Percentiles rank a stretch among this genome's conserved stretches.
Conservation (phyloP, 2,329 filamentous ascomycete species). For the Clarireedia hainanense region DNA sequence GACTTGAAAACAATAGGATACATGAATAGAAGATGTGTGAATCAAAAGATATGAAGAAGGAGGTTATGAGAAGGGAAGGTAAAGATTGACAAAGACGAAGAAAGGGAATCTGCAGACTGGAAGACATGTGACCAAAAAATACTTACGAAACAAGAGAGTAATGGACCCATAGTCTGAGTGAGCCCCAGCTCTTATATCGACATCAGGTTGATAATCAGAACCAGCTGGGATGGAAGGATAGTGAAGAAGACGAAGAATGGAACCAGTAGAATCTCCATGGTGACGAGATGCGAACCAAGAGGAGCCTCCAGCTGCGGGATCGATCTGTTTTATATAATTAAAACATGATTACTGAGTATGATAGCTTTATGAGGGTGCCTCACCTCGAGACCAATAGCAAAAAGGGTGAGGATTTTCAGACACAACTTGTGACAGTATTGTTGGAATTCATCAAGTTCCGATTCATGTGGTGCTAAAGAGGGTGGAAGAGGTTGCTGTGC, state of each 20-base stretch:
- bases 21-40: too few species aligned
- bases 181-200: conserved; percentile 78
- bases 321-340: conserved; percentile 16
- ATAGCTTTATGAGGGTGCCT: background rate
- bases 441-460: conserved; percentile 59
- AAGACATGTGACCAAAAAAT: too few species aligned
- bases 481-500: conserved; percentile 70
- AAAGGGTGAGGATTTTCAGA: conserved; percentile 62
- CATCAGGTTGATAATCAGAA: conserved; percentile 37
- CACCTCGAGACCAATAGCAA: conserved; percentile 69
- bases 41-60: too few species aligned
- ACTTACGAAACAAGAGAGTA: conserved; percentile 63
- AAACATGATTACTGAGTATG: background rate
- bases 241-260: conserved; percentile 53
- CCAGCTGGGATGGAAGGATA: conserved; percentile 50
- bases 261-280: conserved; percentile 45
- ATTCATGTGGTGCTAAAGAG: conserved; percentile 50
- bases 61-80: too few species aligned
- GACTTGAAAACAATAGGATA: too few species aligned
- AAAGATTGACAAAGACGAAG: too few species aligned
- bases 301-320: conserved; percentile 18
- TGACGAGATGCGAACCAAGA: conserved; percentile 52
- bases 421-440: conserved; percentile 65
- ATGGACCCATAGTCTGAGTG: conserved; percentile 74
- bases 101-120: too few species aligned